phyloP scores from a whole-genome alignment of 2,329 filamentous ascomycete genomes.

The Cladorrhinum sp. region DNA sequence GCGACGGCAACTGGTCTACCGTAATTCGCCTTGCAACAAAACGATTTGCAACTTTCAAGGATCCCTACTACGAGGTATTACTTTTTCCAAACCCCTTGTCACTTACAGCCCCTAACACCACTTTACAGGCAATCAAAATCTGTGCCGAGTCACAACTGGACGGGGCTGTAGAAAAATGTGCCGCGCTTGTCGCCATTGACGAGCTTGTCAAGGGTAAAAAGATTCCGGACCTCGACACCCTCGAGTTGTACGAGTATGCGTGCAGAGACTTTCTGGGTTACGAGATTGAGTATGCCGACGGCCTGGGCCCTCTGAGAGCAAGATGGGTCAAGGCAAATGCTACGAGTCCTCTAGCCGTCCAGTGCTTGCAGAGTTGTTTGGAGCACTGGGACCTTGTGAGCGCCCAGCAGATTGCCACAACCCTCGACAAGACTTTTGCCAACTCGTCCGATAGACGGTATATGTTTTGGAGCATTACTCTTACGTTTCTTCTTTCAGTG shows the following conservation, averaged over 20 bases:
- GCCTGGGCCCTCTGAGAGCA: constrained; percentile 48
- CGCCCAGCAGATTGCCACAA: constrained; percentile 58
- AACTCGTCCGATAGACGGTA: constrained; percentile 45
- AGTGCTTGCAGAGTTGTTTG: constrained; percentile 52
- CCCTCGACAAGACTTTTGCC: constrained; percentile 50
- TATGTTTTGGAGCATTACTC: constrained; percentile 54
- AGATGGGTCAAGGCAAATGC: constrained; percentile 53
- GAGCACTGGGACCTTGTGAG: constrained; percentile 54
- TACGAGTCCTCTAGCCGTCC: constrained; percentile 40
- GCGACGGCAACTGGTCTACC: constrained; percentile 51
- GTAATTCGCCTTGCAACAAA: constrained; percentile 53
- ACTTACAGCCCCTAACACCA: not conserved
- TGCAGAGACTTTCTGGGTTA: constrained; percentile 36
- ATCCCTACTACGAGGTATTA: constrained; percentile 54
- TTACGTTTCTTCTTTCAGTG: constrained; percentile 54
- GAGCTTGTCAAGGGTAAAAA: constrained; percentile 45
- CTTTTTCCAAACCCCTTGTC: not conserved
- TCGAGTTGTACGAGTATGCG: constrained; percentile 57
- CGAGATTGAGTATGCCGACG: constrained; percentile 43
- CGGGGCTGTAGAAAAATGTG: constrained; percentile 44
- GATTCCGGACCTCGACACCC: constrained; percentile 47
- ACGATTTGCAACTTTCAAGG: constrained; percentile 47
- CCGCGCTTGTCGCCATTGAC: constrained; percentile 44
- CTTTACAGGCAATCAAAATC: constrained; percentile 42
- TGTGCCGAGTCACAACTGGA: constrained; percentile 54